Base-by-base conservation (phyloP, 2,329 filamentous ascomycete species). In the Chrysoporthe deuterocubensis region DNA sequence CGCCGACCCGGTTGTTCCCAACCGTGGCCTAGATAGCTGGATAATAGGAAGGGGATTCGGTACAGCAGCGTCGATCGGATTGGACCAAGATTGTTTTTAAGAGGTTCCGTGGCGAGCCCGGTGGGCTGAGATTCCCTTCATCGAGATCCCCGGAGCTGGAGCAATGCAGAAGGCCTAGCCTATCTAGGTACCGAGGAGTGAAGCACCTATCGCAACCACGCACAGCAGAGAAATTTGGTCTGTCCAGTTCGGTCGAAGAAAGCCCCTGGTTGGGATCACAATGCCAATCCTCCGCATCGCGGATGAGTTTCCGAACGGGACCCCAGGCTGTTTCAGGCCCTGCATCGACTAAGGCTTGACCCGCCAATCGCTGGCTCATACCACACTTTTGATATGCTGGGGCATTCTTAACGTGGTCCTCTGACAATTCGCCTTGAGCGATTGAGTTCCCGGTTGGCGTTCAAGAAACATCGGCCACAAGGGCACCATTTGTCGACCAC, bases 341-440 rank as follows among this genome's bases (percentile, higher is more conserved):
- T 21, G n/a, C 37, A 59, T 21, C 3, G 8, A 3, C 56, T 60
- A 43, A 11, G 14, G 18, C 40, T 60, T 26, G 57, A 60, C 13
- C 7, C 44, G 57, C 57, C 57, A 60, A 60, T 60, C 57, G 57
- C 57, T 26, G 40, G 40, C n/a, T 11, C 18, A 32, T n/a, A 13
- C 57, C 18, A 32, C 13, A 14, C 18, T 14, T 44, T 21, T 60
- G 57, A 60, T 40, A 60, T 32, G 40, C 57, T 60, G n/a, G 57
- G 57, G n/a, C 44, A 11, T 32, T n/a, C 57, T 58, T 16, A 58
- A 42, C 21, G 52, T 13, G 34, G 4, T 14, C 21, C 57, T 21
- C n/a, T 43, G 37, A n/a, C 54, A 57, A 18, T 34, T 54, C 50
- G 26, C 54, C 54, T 57, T 57, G 54, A 40, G n/a, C 34, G 34